phyloP scores from a whole-genome alignment of 2,329 filamentous ascomycete genomes.

The Sclerotinia spermophila region DNA sequence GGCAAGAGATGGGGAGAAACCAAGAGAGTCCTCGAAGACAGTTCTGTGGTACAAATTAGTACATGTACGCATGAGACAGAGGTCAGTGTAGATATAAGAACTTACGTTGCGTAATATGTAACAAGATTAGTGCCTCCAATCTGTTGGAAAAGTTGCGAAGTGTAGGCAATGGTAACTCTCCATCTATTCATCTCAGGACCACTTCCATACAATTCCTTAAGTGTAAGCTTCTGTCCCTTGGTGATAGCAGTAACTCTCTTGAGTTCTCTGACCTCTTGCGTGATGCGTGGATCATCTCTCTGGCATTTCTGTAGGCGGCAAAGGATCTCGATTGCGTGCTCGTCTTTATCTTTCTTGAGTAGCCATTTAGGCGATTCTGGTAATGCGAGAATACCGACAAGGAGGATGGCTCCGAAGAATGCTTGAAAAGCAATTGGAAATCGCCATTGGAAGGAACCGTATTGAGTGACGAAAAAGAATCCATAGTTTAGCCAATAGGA shows the following conservation, averaged over 20 bases:
- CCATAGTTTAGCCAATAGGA: constrained; percentile 60
- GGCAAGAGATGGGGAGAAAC: constrained; percentile 49
- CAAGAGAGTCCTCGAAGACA: constrained; percentile 59
- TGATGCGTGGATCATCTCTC: constrained; percentile 19
- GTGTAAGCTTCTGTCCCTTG: constrained; percentile 30
- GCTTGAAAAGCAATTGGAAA: constrained; percentile 60
- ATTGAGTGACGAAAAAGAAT: constrained; percentile 52
- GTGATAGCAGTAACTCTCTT: constrained; percentile 38
- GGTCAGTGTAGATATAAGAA: constrained; percentile 33
- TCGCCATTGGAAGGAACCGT: constrained; percentile 51
- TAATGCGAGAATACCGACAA: constrained; percentile 49
- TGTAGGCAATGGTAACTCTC: constrained; percentile 49
- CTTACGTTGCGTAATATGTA: constrained; percentile 51
- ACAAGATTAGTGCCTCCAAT: constrained; percentile 44
- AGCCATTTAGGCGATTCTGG: constrained; percentile 52
- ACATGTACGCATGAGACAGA: not conserved
- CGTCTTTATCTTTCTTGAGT: constrained; percentile 19
- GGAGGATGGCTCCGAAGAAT: constrained; percentile 56
- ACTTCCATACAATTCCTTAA: constrained; percentile 24
- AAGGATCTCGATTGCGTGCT: constrained; percentile 31
- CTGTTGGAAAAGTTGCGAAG: constrained; percentile 52
- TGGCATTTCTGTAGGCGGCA: constrained; percentile 27
- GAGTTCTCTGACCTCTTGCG: constrained; percentile 30
- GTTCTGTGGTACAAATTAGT: constrained; percentile 34
- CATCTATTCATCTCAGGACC: constrained; percentile 50